Evolutionary conservation across 305 asterid species (phyloP), one percentile per base, ranked within the genome.

Genomic region (Ajuga reptans): DNA sequence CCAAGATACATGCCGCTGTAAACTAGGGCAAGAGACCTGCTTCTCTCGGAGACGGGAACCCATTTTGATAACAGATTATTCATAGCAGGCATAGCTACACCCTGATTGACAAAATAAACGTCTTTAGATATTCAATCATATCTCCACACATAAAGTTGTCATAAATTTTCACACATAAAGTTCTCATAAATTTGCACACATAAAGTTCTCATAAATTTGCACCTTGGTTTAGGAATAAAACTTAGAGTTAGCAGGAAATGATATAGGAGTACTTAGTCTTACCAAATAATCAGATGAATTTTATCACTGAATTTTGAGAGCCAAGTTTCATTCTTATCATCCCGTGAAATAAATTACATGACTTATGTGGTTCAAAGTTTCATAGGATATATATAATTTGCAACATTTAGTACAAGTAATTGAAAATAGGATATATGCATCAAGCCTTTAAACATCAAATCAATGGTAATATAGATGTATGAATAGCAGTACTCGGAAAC

Each of bases 1-100:
- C 99, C 99, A 75, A 93, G 99, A 81, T 91, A 93, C 99, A 93
- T 93, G 75, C 99, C 99, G 27, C 99, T 93, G 86, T 93, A 93
- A 16, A 93, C 99, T 43, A 93, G 82, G 37, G 96, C 92, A 66
- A 93, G 95, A 58, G 99, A 93, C 86, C 97, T 87, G 94, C 99
- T 93, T 83, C 99, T 89, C 84, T 93, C 99, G 0, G 97, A 87
- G 73, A 93, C 95, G 11, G 99, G 99, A 82, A 93, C 77, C 99
- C 99, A 93, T 74, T 89, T 91, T 39, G 97, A 93, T 55, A 93
- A 82, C 76, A 93, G 65, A 82, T 91, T 93, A 71, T 91, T 93
- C 99, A 93, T 93, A 66, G 99, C 96, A 81, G 97, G 99, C 97
- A 93, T 93, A 31, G 99, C 97, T 52, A 91, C 99, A 74, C 99